Base-by-base conservation (phyloP, 768 basidiomycete species). In the Suillus paluster region DNA sequence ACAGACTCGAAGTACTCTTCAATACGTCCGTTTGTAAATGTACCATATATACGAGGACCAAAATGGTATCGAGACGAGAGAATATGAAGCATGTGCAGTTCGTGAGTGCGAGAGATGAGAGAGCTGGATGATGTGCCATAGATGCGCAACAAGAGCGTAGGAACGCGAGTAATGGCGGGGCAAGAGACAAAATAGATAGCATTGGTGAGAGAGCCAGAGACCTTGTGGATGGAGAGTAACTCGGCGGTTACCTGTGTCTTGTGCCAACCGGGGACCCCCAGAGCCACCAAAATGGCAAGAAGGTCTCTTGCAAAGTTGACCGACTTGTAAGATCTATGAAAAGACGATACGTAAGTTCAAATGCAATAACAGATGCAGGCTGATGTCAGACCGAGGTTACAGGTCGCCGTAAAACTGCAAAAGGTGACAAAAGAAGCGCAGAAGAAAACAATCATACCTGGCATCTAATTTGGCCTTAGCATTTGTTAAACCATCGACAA, bases 161-260 rank as follows among this genome's bases (percentile, higher is more conserved):
- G 83, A 57, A 78, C 75, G 59, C 74, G 78, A 59, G 77, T 79
- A 21, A 75, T 72, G 36, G 79, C 72, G 41, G 85, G 80, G 71
- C 87, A 94, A 11, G 95, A 93, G 58, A 98, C 90, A 77, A 99
- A 99, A 79, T 94, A 99, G 59, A 99, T 95, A 59, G 93, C 91
- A 75, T 99, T 99, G 45, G 97, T 99, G 65, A 98, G 77, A 12
- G 94, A 90, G 10, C 97, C 96, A 8, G 95, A 94, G 25, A 96
- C 90, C 71, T 91, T 95, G 71, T 81, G 81, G 65, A 98, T 83
- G 59, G 79, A 80, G 56, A 96, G 70, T 34, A 78, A 74, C 49
- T 82, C 73, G 38, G 84, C 75, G 36, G 77, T 76, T 46, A 88
- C 76, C 50, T 76, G 78, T 2, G 75, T 62, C 23, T 80, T 77